Percentiles rank a stretch among this genome's conserved stretches.
These are phyloP conservation scores for Suhomyces kilbournensis DNA, from an alignment of 805 yeast species.

Conservation along the genomic window DNA sequence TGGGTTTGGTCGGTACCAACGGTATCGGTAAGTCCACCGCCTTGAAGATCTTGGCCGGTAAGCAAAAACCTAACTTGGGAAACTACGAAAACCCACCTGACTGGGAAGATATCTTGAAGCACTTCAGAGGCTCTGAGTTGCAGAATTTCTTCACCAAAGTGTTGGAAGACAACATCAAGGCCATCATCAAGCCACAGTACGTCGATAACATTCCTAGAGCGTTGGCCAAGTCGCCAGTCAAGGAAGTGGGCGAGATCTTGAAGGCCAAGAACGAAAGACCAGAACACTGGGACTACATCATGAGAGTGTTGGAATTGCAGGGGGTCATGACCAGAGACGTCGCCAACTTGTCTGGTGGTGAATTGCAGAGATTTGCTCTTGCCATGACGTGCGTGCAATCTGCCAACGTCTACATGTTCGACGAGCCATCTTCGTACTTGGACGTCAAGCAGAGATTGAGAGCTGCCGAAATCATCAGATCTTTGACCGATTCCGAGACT, in stretches of 20 bases:
- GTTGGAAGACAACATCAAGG: conserved; percentile 89
- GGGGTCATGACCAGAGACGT: conserved; percentile 85
- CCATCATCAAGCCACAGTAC: conserved; percentile 98
- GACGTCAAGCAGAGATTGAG: conserved; percentile 98
- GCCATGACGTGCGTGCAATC: conserved; percentile 95
- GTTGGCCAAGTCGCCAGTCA: conserved; percentile 78
- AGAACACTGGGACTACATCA: conserved; percentile 60
- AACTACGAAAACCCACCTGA: conserved; percentile 93
- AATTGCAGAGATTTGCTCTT: conserved; percentile 95
- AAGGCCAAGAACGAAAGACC: conserved; percentile 74
- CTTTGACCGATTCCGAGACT: conserved; percentile 67
- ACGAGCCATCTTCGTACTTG: conserved; percentile 96
- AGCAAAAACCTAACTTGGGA: conserved; percentile 95
- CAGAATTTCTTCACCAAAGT: conserved; percentile 95
- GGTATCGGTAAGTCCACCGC: conserved; percentile 99
- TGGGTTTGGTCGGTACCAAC: conserved; percentile 96
- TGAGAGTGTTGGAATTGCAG: conserved; percentile 69
- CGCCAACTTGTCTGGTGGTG: conserved; percentile 93
- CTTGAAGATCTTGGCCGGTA: conserved; percentile 92
- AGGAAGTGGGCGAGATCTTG: conserved; percentile 81
- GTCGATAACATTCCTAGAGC: conserved; percentile 98
- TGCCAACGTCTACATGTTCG: conserved; percentile 98
- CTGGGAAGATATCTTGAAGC: conserved; percentile 88
- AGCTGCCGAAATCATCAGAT: conserved; percentile 93
- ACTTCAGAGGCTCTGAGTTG: conserved; percentile 95